Conservation (phyloP, 2,329 filamentous ascomycete genomes). For the Trichoderma polysporum region DNA sequence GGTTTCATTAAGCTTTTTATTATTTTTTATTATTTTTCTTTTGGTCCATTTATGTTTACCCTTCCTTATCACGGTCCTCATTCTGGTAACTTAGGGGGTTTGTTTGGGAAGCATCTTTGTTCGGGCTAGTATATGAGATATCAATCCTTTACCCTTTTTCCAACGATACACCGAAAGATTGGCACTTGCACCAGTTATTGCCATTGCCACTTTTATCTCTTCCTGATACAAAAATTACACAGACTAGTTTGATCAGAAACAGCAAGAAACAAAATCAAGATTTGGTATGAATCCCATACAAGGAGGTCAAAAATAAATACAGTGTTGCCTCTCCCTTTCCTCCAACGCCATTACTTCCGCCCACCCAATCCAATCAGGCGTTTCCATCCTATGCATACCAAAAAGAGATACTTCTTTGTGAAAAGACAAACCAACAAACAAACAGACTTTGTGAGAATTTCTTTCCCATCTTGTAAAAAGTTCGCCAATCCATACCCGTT, state of each 20-base stretch:
- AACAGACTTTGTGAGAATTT: neutral
- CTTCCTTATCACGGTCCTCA: neutral
- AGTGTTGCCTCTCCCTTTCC: neutral
- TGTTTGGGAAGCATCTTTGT: neutral
- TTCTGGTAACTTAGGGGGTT: neutral
- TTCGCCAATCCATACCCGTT: neutral
- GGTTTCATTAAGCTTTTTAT: neutral
- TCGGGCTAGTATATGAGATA: neutral
- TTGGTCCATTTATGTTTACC: neutral
- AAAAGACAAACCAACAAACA: neutral
- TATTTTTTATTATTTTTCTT: neutral
- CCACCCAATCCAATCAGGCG: constrained; percentile 1
- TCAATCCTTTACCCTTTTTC: neutral
- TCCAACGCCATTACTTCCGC: constrained; percentile 15
- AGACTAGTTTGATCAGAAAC: neutral
- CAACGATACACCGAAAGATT: neutral
- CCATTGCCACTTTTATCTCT: neutral
- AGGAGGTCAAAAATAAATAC: neutral
- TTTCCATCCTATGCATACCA: constrained; percentile 6
- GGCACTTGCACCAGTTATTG: neutral
- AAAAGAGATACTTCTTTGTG: neutral
- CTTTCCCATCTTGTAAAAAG: neutral
- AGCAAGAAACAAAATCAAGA: neutral
- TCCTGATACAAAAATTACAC: neutral
- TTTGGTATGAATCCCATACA: neutral